Base-by-base conservation (phyloP, 1,284 basidiomycete genomes). In the Sphaerobolus stellatus region DNA sequence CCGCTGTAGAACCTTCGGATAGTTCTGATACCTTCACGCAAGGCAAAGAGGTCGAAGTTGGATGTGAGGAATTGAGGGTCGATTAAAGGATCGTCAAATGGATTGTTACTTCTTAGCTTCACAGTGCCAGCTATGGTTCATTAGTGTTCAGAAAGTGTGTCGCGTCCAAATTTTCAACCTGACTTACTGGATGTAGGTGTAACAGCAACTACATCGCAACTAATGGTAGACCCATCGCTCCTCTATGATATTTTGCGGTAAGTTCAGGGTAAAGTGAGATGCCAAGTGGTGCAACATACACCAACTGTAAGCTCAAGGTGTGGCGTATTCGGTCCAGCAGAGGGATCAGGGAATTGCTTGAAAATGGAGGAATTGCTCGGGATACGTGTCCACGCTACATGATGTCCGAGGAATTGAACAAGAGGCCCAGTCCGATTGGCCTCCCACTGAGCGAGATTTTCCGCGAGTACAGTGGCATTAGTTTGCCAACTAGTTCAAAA, bases 1-100 rank as follows among this genome's bases (percentile, higher is more conserved):
- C 67, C 66, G 3, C 65, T 52, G 18, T 70, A 55, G 58, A 73
- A 73, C 13, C 64, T 60, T 48, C 62, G 60, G 7, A 63, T 59
- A 14, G 61, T 61, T 49, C 68, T 67, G 53, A 75, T 57, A 1
- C 66, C 58, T 31, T 57, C 38, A 28, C 56, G 29, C 58, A 61
- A 56, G 28, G 54, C 46, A 18, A 29, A 31, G 16, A 59, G 20
- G 57, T 64, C 62, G 44, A 48, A 36, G 2, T 38, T 29, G 14
- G 40, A 30, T 4, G 48, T 48, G 25, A 64, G 53, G 30, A 63
- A 58, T 13, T 40, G 50, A 2, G 61, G 63, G 50, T 64, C 54
- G 34, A 65, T 65, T 16, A 57, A 2, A 2, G 63, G 63, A 34
- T 44, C 47, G 22, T 50, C 61, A 49, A 61, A 61, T 16, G 63